Conservation (phyloP, 306 rosid species). For the Quercus robur region DNA sequence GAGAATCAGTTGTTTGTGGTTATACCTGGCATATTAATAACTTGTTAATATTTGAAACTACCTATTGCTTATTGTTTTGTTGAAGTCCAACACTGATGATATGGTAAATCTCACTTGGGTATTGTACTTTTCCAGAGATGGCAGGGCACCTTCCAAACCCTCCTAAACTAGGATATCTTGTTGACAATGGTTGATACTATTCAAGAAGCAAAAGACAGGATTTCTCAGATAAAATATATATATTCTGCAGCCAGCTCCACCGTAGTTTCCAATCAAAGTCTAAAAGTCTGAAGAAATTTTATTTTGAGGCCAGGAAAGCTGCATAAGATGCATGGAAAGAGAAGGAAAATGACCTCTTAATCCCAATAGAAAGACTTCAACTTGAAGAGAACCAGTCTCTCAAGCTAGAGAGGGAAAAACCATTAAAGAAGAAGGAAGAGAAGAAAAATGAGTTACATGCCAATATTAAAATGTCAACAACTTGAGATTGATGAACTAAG, state of each 20-base stretch:
- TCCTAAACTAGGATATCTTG: constrained; percentile 17
- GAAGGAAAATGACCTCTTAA: no score
- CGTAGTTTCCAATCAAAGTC: constrained; percentile 53
- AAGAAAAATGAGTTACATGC: constrained; percentile 16
- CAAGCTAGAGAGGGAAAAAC: constrained; percentile 34
- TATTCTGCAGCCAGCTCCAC: constrained; percentile 62
- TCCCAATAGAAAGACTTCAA: no score
- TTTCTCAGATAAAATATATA: constrained; percentile 66
- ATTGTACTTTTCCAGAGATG: constrained; percentile 28
- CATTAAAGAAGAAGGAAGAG: constrained; percentile 20
- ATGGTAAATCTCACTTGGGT: neutral
- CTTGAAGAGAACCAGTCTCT: constrained; percentile 40
- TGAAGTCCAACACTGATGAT: neutral
- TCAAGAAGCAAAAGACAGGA: constrained; percentile 74
- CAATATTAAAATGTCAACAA: constrained; percentile 20
- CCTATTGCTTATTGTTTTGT: no score
- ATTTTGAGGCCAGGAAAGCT: no score
- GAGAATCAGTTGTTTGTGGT: neutral
- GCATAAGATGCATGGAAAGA: no score
- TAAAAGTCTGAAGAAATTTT: constrained; percentile 29
- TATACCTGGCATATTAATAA: neutral
- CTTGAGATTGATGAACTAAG: constrained; percentile 38
- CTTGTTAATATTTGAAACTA: neutral
- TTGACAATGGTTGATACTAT: constrained; percentile 65
- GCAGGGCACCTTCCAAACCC: constrained; percentile 28